Conservation (phyloP, 2,329 filamentous ascomycete species). For the Penicillium decumbens region DNA sequence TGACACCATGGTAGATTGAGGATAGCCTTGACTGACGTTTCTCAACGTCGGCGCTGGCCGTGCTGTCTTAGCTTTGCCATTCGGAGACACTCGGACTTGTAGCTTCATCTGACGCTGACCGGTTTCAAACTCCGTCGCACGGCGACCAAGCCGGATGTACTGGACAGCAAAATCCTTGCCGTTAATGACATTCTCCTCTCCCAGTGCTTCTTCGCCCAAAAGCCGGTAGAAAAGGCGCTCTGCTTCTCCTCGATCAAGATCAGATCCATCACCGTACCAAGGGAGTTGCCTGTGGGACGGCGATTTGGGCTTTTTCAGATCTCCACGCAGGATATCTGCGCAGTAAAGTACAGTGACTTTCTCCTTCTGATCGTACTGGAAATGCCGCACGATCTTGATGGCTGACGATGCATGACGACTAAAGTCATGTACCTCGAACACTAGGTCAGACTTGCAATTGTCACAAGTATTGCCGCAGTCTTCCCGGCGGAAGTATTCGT, state of each 20-base stretch:
- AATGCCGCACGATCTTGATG: constrained; percentile 60
- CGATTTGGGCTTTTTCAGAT: constrained; percentile 54
- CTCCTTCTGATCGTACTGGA: constrained; percentile 43
- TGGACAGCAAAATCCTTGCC: constrained; percentile 64
- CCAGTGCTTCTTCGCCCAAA: constrained; percentile 66
- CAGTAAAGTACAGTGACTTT: constrained; percentile 73
- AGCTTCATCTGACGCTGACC: constrained; percentile 48
- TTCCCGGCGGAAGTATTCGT: constrained; percentile 68
- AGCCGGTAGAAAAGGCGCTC: constrained; percentile 80
- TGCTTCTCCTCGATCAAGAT: constrained; percentile 68
- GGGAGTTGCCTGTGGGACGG: constrained; percentile 50
- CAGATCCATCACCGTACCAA: constrained; percentile 64
- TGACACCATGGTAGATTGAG: constrained; percentile 63
- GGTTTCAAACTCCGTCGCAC: constrained; percentile 44
- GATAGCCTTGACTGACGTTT: constrained; percentile 44
- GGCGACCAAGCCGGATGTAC: constrained; percentile 53
- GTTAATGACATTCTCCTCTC: constrained; percentile 65
- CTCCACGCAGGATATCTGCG: constrained; percentile 77
- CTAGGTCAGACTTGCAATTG: constrained; percentile 72
- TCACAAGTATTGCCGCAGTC: constrained; percentile 77
- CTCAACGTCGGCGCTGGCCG: constrained; percentile 29
- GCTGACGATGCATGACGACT: constrained; percentile 68
- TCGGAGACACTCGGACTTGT: constrained; percentile 50
- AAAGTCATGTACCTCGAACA: constrained; percentile 71
- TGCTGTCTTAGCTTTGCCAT: constrained; percentile 32